Percentiles rank a stretch among this genome's conserved stretches.
Conservation (phyloP, 306 rosid species). For the Vicia villosa region DNA sequence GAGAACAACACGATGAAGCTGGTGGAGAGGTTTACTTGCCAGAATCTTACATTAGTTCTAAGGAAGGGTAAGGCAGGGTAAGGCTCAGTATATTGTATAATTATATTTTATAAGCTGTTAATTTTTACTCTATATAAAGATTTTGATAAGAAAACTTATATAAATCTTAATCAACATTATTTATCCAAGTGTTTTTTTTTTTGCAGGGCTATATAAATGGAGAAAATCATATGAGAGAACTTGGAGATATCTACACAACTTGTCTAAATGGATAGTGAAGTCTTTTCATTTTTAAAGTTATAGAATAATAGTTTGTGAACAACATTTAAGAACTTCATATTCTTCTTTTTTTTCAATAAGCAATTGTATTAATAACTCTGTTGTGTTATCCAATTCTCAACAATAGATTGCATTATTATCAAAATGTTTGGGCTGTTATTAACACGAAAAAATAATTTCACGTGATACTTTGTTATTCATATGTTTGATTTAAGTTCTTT, state of each 20-base stretch:
- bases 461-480: too few species aligned
- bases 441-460: too few species aligned
- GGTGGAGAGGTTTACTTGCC: conserved; percentile 99
- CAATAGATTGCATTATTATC: too few species aligned
- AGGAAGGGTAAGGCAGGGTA: conserved; percentile 65
- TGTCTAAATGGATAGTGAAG: conserved; percentile 38
- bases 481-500: too few species aligned
- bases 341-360: too few species aligned
- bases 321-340: conserved; percentile 37
- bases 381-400: conserved; percentile 40
- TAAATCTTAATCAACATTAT: too few species aligned
- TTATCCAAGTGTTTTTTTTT: conserved; percentile 21
- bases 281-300: conserved; percentile 43
- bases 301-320: conserved; percentile 56
- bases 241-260: conserved; percentile 43
- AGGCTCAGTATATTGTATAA: conserved; percentile 44
- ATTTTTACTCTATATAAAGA: too few species aligned
- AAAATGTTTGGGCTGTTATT: conserved; percentile 46
- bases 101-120: too few species aligned
- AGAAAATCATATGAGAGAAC: conserved; percentile 41
- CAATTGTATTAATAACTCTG: too few species aligned
- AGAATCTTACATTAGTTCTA: conserved; percentile 56
- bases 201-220: conserved; percentile 51
- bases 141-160: too few species aligned
- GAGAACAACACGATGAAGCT: conserved; percentile 96